Base-by-base conservation (phyloP, 1,284 basidiomycete genomes). In the Cryptococcus jaspeensis region DNA sequence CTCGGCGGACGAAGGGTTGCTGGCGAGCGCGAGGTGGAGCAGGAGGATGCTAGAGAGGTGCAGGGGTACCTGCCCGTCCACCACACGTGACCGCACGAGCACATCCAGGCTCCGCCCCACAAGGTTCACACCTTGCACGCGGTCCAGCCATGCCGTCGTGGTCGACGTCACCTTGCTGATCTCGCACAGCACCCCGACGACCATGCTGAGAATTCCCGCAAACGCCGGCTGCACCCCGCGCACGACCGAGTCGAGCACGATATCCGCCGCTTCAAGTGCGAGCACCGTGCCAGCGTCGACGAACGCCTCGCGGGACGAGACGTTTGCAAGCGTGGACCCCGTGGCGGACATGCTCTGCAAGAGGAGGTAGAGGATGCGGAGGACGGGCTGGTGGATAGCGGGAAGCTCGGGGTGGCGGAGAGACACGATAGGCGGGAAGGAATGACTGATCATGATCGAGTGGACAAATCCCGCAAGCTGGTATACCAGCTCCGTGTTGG, bases 21-120 rank as follows among this genome's bases (percentile, higher is more conserved):
- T 84, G 5, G 90, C 89, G n/a, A 97, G 79, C 0, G 90, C 84
- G 78, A 92, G 87, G 68, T 96, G 89, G 78, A 97, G 88, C 12
- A 87, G 80, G 52, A 96, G 83, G 55, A 96, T 90, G 85, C 8
- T 86, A 83, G 7, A 86, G 81, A 76, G 88, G 89, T 35, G 90
- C 74, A 25, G 87, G 15, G 55, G 72, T 37, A 66, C 63, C 55
- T 60, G 62, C 46, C 53, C 63, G n/a, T 65, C 60, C 41, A 56
- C 52, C 5, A 71, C 57, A 9, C 63, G 57, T 3, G 84, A 83
- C 53, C 84, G 82, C 28, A 82, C 82, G 63, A 90, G 83, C 0
- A 95, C 81, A 53, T 92, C 86, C 36, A 96, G 80, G 64, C 87
- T 89, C 1, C 84, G 80, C 41, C 84, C 83, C 63, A 95, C 85